Percentiles rank a stretch among this genome's conserved stretches.
Conservation (phyloP, 1,284 basidiomycete species). For the Moesziomyces parantarcticus region DNA sequence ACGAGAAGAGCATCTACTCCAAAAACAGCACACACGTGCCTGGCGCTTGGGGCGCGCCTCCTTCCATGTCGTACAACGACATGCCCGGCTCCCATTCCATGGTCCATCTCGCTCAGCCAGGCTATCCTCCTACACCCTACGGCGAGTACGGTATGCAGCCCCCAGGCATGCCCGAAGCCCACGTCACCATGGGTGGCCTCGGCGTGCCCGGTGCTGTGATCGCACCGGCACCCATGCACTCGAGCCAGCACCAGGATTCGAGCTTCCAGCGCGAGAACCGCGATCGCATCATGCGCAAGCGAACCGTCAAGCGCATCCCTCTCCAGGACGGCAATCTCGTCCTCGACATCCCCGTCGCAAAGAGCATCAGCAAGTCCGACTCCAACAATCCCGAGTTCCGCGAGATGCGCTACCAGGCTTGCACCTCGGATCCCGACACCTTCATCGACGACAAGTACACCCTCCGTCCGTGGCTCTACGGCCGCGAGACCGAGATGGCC, state of each 20-base stretch:
- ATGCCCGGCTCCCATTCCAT: slow-evolving; percentile 32
- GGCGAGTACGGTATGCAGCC: slow-evolving; percentile 21
- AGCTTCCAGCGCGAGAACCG: slow-evolving; percentile 33
- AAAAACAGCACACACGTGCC: slow-evolving; percentile 30
- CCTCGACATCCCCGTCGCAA: slow-evolving; percentile 66
- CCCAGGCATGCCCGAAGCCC: slow-evolving; percentile 24
- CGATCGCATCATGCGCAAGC: slow-evolving; percentile 57
- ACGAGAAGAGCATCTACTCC: slow-evolving; percentile 49
- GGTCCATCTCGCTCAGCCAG: slow-evolving; percentile 33
- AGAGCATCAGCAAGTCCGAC: slow-evolving; percentile 67
- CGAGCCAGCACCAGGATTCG: slow-evolving; percentile 24
- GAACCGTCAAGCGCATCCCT: slow-evolving; percentile 68
- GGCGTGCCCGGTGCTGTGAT: slow-evolving; percentile 39
- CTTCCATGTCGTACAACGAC: slow-evolving; percentile 16
- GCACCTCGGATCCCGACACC: slow-evolving; percentile 76
- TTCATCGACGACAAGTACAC: slow-evolving; percentile 85
- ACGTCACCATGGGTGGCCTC: slow-evolving; percentile 19
- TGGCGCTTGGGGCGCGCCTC: slow-evolving; percentile 14
- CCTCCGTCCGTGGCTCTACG: slow-evolving; percentile 82
- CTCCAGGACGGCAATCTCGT: slow-evolving; percentile 68
- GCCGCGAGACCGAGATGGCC: slow-evolving; percentile 86
- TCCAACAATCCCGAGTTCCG: slow-evolving; percentile 84
- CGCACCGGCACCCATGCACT: slow-evolving; percentile 34
- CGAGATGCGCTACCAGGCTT: slow-evolving; percentile 72
- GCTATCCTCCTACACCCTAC: slow-evolving; percentile 28